Percentiles rank a stretch among this genome's conserved stretches.
Conservation (phyloP, 1,284 basidiomycete species). For the Ceratobasidium sp. region DNA sequence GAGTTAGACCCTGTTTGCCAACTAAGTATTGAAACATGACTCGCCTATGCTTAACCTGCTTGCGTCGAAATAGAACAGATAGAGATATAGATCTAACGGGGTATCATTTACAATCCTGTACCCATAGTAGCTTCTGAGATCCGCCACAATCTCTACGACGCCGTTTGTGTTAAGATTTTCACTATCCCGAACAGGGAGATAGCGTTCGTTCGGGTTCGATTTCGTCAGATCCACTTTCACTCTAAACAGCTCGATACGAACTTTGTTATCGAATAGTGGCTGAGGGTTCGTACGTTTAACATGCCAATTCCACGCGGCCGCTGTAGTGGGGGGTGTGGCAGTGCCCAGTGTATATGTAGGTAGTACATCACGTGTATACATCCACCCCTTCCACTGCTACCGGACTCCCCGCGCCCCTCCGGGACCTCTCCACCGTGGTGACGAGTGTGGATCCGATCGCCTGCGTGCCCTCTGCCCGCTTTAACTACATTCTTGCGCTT, state of each 20-base stretch:
- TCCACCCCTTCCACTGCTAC: too few relatives aligned
- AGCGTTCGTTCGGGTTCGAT: slow-evolving; percentile 59
- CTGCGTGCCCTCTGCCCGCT: not conserved
- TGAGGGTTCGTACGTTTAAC: not conserved
- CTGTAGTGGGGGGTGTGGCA: not conserved
- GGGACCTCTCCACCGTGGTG: slow-evolving; percentile 18
- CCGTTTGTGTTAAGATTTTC: slow-evolving; percentile 60
- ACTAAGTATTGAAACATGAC: not conserved
- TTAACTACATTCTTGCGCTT: not conserved
- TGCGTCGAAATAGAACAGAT: slow-evolving; percentile 64
- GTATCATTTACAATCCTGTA: slow-evolving; percentile 62
- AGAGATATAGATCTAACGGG: slow-evolving; percentile 63
- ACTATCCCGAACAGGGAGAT: slow-evolving; percentile 55
- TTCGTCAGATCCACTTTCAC: slow-evolving; percentile 59
- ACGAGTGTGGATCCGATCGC: not conserved
- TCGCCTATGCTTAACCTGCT: slow-evolving; percentile 61
- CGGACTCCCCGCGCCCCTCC: too few relatives aligned
- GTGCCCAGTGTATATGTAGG: too few relatives aligned
- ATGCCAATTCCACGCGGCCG: slow-evolving; percentile 31
- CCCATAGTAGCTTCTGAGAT: slow-evolving; percentile 57
- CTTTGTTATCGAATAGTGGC: not conserved
- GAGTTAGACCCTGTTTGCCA: too few relatives aligned
- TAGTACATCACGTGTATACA: too few relatives aligned
- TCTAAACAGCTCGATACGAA: slow-evolving; percentile 3
- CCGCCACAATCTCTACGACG: slow-evolving; percentile 58